These are phyloP conservation scores for Candida easanensis DNA, from an alignment of 805 yeast genomes.

Conservation along the genomic window DNA sequence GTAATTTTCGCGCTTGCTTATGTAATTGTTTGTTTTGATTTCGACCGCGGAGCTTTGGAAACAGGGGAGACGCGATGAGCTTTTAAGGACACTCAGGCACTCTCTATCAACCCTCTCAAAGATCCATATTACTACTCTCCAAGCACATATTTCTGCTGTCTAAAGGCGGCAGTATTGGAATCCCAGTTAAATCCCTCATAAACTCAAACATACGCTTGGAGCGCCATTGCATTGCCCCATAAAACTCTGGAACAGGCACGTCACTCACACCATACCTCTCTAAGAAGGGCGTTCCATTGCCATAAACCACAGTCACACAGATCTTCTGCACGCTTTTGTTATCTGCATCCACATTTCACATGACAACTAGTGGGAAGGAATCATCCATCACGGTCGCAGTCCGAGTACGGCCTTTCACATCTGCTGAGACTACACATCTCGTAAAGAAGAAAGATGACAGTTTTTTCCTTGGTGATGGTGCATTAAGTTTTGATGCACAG, in stretches of 20 bases:
- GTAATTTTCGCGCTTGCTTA: neutral
- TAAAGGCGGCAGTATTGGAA: no score
- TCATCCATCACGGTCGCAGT: slow-evolving; percentile 77
- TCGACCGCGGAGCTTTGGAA: neutral
- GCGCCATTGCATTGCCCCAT: neutral
- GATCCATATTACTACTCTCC: no score
- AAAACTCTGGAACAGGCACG: neutral
- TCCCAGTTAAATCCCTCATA: no score
- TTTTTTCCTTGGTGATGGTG: slow-evolving; percentile 54
- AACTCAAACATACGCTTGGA: no score
- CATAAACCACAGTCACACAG: no score
- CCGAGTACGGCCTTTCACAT: slow-evolving; percentile 81
- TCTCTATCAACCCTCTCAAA: no score
- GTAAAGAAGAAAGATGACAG: slow-evolving; percentile 36
- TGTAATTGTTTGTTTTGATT: neutral
- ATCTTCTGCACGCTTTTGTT: no score
- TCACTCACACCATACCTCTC: no score
- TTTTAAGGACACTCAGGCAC: no score
- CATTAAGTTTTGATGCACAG: slow-evolving; percentile 32
- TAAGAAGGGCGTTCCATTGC: no score
- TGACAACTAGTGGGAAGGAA: slow-evolving; percentile 22
- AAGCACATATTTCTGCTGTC: no score
- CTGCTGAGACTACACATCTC: slow-evolving; percentile 48
- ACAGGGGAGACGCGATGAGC: neutral
- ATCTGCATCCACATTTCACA: no score